Evolutionary conservation across 2,329 filamentous ascomycete genomes (phyloP).

Genomic region (Pestalotiopsis sp.): DNA sequence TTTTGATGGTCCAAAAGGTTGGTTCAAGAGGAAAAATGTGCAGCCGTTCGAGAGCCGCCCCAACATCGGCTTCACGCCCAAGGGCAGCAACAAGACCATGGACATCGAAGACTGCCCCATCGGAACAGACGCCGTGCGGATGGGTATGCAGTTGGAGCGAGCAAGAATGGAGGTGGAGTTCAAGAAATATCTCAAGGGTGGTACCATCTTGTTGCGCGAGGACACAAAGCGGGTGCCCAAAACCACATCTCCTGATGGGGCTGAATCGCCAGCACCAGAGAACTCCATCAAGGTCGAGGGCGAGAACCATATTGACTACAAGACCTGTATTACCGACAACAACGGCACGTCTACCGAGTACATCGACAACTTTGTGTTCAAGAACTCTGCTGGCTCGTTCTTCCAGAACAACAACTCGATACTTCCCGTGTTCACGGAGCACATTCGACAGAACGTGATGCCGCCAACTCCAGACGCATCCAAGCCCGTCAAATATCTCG

Average conservation of each 20-base stretch:
- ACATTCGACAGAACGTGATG: slow-evolving; percentile 79
- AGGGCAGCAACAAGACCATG: slow-evolving; percentile 75
- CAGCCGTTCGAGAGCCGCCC: slow-evolving; percentile 63
- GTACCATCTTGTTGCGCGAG: slow-evolving; percentile 87
- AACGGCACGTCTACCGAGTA: slow-evolving; percentile 86
- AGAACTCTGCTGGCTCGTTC: slow-evolving; percentile 90
- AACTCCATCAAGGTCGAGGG: slow-evolving; percentile 53
- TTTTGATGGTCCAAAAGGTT: slow-evolving; percentile 75
- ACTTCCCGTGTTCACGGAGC: slow-evolving; percentile 79
- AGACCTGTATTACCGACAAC: slow-evolving; percentile 85
- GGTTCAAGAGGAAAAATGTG: slow-evolving; percentile 46
- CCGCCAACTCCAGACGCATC: slow-evolving; percentile 40
- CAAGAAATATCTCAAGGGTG: slow-evolving; percentile 73
- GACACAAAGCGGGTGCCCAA: slow-evolving; percentile 70
- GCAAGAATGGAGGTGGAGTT: slow-evolving; percentile 71
- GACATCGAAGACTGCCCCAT: slow-evolving; percentile 99
- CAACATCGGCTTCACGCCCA: slow-evolving; percentile 86
- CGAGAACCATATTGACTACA: slow-evolving; percentile 70
- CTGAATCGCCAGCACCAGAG: slow-evolving; percentile 20
- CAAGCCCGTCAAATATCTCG: slow-evolving; percentile 73
- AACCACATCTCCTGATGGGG: slow-evolving; percentile 22
- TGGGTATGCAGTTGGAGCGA: slow-evolving; percentile 79
- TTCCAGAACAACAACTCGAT: slow-evolving; percentile 99
- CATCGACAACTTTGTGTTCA: slow-evolving; percentile 80
- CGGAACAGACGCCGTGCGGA: slow-evolving; percentile 80